Percentiles rank a stretch among this genome's conserved stretches.
Evolutionary conservation across 768 basidiomycete species (phyloP).

Genomic region (Mycena galericulata): DNA sequence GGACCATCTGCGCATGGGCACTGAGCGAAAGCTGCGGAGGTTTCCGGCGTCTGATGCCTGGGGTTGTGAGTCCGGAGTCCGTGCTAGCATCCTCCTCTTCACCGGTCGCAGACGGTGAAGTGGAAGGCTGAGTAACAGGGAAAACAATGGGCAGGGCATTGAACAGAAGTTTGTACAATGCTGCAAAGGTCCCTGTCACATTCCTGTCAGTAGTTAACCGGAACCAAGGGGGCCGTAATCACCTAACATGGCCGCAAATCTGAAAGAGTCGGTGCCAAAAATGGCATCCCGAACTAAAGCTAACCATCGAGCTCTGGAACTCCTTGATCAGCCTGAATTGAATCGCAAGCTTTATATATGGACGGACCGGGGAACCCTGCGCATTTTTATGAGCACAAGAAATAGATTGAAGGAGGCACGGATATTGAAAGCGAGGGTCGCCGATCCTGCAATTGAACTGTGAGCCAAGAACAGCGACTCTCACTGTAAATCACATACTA

Average conservation of each 20-base stretch:
- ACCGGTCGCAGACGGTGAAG: slow-evolving; percentile 39
- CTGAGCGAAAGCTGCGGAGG: slow-evolving; percentile 69
- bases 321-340: neutral
- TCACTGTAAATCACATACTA: slow-evolving; percentile 60
- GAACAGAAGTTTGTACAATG: slow-evolving; percentile 82
- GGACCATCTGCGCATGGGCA: slow-evolving; percentile 70
- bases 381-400: slow-evolving; percentile 78
- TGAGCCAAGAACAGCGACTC: slow-evolving; percentile 4
- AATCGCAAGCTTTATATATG: neutral
- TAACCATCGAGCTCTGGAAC: slow-evolving; percentile 49
- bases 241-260: slow-evolving; percentile 93
- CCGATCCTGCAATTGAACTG: slow-evolving; percentile 77
- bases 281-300: slow-evolving; percentile 82
- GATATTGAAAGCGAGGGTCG: slow-evolving; percentile 82
- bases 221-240: no score
- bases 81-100: slow-evolving; percentile 41
- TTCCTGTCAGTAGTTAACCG: no score
- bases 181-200: slow-evolving; percentile 83
- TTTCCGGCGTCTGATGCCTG: slow-evolving; percentile 38
- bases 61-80: slow-evolving; percentile 29
- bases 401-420: slow-evolving; percentile 88
- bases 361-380: slow-evolving; percentile 74
- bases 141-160: slow-evolving; percentile 83
- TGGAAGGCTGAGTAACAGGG: slow-evolving; percentile 54
- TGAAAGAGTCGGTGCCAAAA: slow-evolving; percentile 84